Evolutionary conservation across 768 basidiomycete species (phyloP), one percentile per base, ranked within the genome.

Genomic region (Boletus rubescentipes): DNA sequence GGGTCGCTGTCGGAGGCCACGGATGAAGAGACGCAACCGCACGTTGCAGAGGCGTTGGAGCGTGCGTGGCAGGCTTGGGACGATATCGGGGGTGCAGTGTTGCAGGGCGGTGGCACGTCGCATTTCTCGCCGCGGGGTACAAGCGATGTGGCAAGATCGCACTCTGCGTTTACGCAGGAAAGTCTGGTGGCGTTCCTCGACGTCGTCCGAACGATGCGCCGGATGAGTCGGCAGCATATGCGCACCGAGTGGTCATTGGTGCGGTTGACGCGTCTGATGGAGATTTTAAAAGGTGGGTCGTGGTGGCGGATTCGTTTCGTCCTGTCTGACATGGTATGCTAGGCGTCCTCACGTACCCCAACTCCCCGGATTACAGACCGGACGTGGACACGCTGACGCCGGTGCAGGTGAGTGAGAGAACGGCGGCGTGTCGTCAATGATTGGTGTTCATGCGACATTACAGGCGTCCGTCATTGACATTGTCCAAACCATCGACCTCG

Each of bases 361-460:
- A 77, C 51, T 94, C 91, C 0, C 85, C 89, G 14, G 93, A 96
- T 64, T 96, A 92, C 67, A 77, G 93, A 38, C 87, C 91, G 2
- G 96, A 99, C 62, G 77, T 94, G 38, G 95, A 98, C 64, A 70
- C 75, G 20, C 75, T 98, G 35, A 83, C 84, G 20, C 89, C 91
- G 39, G 82, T 92, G 8, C 91, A 93, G 80, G 89, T 89, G 66
- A 36, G 75, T 51, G 39, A 39, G 12, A 30, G 16, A 11, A 40
- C 2, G 36, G 9, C 14, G 16, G 26, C 26, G 20, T 2, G 20
- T 40, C 7, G 36, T 30, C 11, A 5, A 9, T n/a, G 20, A 6
- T 48, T 9, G 6, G 10, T 32, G 40, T 39, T 59, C 15, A 54
- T 20, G 49, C 65, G 12, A 48, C 63, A 60, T 67, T 2, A 37